Conservation (phyloP, 352 stramenopile species). For the Globisporangium heterothallicum region DNA sequence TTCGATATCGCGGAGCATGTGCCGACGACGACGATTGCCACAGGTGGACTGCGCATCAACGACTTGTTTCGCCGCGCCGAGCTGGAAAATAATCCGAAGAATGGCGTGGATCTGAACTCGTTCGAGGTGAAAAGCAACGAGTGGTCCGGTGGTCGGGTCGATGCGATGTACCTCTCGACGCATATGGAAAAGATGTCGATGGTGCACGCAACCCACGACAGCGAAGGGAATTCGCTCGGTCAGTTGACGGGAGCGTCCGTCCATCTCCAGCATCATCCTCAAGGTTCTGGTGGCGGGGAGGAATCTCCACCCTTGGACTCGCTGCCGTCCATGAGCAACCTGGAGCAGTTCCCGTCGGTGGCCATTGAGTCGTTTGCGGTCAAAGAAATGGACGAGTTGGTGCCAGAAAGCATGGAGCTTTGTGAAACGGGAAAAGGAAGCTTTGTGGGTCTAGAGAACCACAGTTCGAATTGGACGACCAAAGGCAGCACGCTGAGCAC, state of each 20-base stretch:
- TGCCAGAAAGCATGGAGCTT: slow-evolving; percentile 7
- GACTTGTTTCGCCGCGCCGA: slow-evolving; percentile 11
- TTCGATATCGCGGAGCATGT: slow-evolving; percentile 33
- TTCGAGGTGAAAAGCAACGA: slow-evolving; percentile 23
- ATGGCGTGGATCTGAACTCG: slow-evolving; percentile 14
- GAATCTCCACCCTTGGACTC: too few relatives aligned
- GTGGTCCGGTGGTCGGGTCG: slow-evolving; percentile 12
- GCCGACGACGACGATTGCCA: slow-evolving; percentile 4
- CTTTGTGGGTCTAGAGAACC: slow-evolving; percentile 4
- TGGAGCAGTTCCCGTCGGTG: slow-evolving; percentile 10
- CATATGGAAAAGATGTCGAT: slow-evolving; percentile 69
- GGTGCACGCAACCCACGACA: too few relatives aligned
- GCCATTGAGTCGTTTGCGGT: slow-evolving; percentile 9
- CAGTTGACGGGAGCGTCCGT: neutral
- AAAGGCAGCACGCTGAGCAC: too few relatives aligned
- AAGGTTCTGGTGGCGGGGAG: too few relatives aligned
- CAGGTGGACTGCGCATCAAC: slow-evolving; percentile 10
- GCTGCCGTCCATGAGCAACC: too few relatives aligned
- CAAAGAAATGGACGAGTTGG: slow-evolving; percentile 10
- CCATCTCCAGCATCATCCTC: neutral
- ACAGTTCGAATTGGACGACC: slow-evolving; percentile 3
- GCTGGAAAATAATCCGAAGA: neutral
- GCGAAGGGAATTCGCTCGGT: too few relatives aligned
- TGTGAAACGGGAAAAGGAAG: slow-evolving; percentile 10
- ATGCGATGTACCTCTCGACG: slow-evolving; percentile 43